These are phyloP conservation scores for Helenozyma rhizophorensis DNA, from an alignment of 805 yeast species.

Conservation along the genomic window DNA sequence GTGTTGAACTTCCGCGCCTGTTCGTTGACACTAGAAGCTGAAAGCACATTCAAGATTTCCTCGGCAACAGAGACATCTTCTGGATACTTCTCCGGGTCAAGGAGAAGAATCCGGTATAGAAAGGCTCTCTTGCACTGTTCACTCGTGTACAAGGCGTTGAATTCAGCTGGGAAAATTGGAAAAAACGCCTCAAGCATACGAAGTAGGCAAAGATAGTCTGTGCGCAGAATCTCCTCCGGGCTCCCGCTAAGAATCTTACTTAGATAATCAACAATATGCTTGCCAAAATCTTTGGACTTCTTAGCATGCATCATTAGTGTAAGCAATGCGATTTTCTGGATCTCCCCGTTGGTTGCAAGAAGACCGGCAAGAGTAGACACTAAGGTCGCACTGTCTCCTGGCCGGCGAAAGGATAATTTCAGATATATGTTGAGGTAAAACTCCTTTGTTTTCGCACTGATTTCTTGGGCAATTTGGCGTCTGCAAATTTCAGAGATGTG, in stretches of 20 bases:
- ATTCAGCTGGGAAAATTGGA: conserved; percentile 8
- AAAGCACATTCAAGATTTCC: conserved; percentile 8
- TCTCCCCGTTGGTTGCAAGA: too few species aligned
- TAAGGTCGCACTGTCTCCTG: too few species aligned
- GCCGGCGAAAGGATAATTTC: too few species aligned
- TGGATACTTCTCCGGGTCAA: conserved; percentile 4
- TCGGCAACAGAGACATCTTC: conserved; percentile 7
- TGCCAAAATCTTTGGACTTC: too few species aligned
- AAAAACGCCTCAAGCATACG: conserved; percentile 10
- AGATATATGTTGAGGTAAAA: too few species aligned
- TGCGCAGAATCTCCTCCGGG: not conserved
- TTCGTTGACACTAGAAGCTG: conserved; percentile 13
- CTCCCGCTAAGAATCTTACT: not conserved
- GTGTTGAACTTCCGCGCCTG: conserved; percentile 15
- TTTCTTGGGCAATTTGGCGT: too few species aligned
- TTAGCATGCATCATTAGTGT: not conserved
- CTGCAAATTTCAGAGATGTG: too few species aligned
- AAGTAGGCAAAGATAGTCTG: not conserved
- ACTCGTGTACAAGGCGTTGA: conserved; percentile 10
- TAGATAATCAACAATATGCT: not conserved
- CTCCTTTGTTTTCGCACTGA: too few species aligned
- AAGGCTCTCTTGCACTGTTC: conserved; percentile 8
- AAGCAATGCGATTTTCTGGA: too few species aligned
- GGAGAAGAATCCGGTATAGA: conserved; percentile 5
- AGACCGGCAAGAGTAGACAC: too few species aligned